phyloP scores from a whole-genome alignment of 1,139 yeast species.

The Fermentozyma sake region DNA sequence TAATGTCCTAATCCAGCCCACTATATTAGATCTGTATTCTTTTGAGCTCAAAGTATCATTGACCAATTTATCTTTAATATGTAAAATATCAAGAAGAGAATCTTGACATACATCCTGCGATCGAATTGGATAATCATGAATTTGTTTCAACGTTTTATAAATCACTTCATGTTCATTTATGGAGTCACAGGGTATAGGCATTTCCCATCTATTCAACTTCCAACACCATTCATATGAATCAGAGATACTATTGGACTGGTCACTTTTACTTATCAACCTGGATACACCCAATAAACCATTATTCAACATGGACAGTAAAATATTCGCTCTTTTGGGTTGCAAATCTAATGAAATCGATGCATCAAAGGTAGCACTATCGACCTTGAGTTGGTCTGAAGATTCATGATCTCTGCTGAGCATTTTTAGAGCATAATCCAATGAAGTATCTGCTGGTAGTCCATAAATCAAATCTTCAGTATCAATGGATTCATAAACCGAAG shows the following conservation, averaged over 20 bases:
- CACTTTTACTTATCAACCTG: slow-evolving; percentile 21
- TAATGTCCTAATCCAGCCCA: slow-evolving; percentile 33
- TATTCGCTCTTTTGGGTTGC: slow-evolving; percentile 7
- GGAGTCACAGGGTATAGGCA: slow-evolving; percentile 40
- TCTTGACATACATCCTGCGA: slow-evolving; percentile 12
- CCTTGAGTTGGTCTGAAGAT: slow-evolving; percentile 41
- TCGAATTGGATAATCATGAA: slow-evolving; percentile 27
- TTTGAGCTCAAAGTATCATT: slow-evolving; percentile 10
- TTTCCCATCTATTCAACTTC: slow-evolving; percentile 70
- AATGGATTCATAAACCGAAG: slow-evolving; percentile 42
- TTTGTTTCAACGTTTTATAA: slow-evolving; percentile 43
- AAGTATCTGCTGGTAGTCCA: slow-evolving; percentile 59
- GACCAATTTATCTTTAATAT: slow-evolving; percentile 9
- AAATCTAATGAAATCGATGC: slow-evolving; percentile 23
- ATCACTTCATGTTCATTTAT: slow-evolving; percentile 36
- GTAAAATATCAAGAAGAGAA: slow-evolving; percentile 16
- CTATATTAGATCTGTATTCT: slow-evolving; percentile 10
- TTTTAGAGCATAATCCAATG: slow-evolving; percentile 47
- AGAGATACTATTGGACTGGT: slow-evolving; percentile 5
- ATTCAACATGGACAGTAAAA: slow-evolving; percentile 35
- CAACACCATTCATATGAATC: slow-evolving; percentile 51
- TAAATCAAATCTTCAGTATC: slow-evolving; percentile 58
- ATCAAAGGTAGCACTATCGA: slow-evolving; percentile 57
- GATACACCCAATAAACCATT: slow-evolving; percentile 52
- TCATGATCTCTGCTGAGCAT: slow-evolving; percentile 33